A percentile compares a stretch with the other conserved stretches of the same genome.
Conservation (phyloP, 805 yeast species). For the Cyberlindnera petersonii region DNA sequence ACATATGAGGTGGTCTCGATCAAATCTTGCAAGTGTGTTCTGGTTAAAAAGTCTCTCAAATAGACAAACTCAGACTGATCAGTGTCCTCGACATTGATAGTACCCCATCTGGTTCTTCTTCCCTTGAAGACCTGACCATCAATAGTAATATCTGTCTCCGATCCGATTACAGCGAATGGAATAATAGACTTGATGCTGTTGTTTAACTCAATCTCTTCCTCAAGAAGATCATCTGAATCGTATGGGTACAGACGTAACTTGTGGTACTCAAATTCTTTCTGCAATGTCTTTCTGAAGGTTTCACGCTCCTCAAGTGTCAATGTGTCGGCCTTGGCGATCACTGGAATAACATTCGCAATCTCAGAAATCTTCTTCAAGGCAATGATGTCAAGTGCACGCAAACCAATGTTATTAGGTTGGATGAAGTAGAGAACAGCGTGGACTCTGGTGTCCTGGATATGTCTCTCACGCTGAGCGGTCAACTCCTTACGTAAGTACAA, state of each 20-base stretch:
- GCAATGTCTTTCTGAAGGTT: conserved; percentile 69
- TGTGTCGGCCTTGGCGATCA: conserved; percentile 91
- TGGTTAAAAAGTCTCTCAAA: conserved; percentile 87
- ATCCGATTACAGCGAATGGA: conserved; percentile 94
- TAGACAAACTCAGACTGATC: conserved; percentile 94
- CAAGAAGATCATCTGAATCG: conserved; percentile 64
- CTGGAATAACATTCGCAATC: conserved; percentile 90
- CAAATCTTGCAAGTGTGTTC: conserved; percentile 93
- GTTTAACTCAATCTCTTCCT: conserved; percentile 70
- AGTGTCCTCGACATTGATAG: conserved; percentile 89
- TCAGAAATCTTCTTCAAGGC: conserved; percentile 83
- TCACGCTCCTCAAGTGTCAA: conserved; percentile 83
- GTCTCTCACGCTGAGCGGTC: conserved; percentile 86
- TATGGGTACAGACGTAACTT: conserved; percentile 80
- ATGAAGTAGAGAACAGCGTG: conserved; percentile 91
- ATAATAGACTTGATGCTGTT: conserved; percentile 69
- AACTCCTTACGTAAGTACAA: conserved; percentile 87
- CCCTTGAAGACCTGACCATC: conserved; percentile 84
- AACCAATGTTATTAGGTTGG: conserved; percentile 85
- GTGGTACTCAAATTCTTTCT: conserved; percentile 69
- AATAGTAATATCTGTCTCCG: conserved; percentile 70
- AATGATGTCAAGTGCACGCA: conserved; percentile 75
- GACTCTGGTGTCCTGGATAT: conserved; percentile 82
- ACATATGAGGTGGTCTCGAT: conserved; percentile 85
- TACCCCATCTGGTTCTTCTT: conserved; percentile 91